These are phyloP conservation scores for Graphilbum fragrans DNA, from an alignment of 2,329 filamentous ascomycete species.

Conservation along the genomic window DNA sequence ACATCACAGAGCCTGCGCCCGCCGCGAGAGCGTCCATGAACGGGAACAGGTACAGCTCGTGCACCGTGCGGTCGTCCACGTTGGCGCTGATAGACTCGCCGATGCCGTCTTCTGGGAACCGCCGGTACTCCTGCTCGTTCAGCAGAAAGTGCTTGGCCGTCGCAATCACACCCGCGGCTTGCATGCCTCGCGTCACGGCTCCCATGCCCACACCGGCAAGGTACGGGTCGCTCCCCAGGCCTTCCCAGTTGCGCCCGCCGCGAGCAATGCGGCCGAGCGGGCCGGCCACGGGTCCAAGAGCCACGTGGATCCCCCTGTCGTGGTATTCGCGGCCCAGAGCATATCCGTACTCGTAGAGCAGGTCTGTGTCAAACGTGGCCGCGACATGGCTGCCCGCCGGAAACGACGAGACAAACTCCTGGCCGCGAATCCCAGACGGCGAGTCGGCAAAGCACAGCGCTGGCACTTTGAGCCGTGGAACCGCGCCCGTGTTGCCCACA, in stretches of 20 bases:
- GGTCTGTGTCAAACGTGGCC: constrained; percentile 57
- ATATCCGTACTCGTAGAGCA: constrained; percentile 54
- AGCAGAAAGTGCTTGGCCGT: constrained; percentile 19
- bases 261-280: constrained; percentile 53
- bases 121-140: constrained; percentile 20
- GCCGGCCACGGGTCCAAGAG: constrained; percentile 48
- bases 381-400: constrained; percentile 60
- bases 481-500: constrained; percentile 26
- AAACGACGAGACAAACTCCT: constrained; percentile 58
- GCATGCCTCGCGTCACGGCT: constrained; percentile 57
- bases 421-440: constrained; percentile 54
- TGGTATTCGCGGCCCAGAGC: constrained; percentile 63
- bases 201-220: constrained; percentile 53
- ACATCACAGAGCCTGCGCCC: background rate
- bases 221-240: constrained; percentile 51
- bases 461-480: constrained; percentile 43
- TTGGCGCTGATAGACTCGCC: background rate
- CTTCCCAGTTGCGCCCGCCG: constrained; percentile 53
- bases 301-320: constrained; percentile 61
- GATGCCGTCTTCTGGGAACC: constrained; percentile 1
- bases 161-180: constrained; percentile 32
- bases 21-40: background rate
- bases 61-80: background rate
- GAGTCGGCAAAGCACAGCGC: constrained; percentile 58
- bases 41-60: background rate